Base-by-base conservation (phyloP, 1,284 basidiomycete genomes). In the Ganoderma resinaceum region DNA sequence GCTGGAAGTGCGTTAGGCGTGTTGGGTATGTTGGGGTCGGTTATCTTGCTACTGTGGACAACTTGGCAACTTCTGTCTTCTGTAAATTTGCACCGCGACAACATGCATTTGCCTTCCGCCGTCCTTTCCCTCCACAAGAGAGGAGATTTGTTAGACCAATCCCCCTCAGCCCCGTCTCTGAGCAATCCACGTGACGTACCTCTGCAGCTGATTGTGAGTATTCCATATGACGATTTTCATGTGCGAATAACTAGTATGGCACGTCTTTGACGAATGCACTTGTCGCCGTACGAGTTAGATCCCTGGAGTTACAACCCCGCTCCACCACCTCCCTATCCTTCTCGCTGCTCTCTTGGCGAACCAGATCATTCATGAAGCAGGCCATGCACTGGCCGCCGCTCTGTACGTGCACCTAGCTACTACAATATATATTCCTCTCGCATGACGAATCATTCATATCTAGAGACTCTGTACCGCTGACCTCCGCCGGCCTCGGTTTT, bases 281-380 rank as follows among this genome's bases (percentile, higher is more conserved):
- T 31, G 8, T 61, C 66, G n/a, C 53, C 64, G 31, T 35, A 23
- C 29, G 18, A 38, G 55, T 12, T 62, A 94, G 92, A 88, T 94
- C 55, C 93, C 93, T 18, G 93, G 93, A 3, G 68, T 93, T 4
- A 94, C 91, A 1, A 86, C 91, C 0, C 93, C 92, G 1, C 74
- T 91, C n/a, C 78, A 79, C 40, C 87, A 94, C 74, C 73, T 91
- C 1, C 88, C 89, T 4, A 70, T 87, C 38, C 86, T 94, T 61
- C 73, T 94, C 18, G 20, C 84, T n/a, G 82, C 89, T 0, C 82
- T 94, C 3, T 83, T 89, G 62, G 38, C 86, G 9, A 84, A 84
- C 52, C 91, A 93, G 78, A 72, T 88, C 20, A 74, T 91, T 23
- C 92, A 94, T 72, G 92, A 94, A 80, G 77, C 85, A 0, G 92